Percentiles rank a stretch among this genome's conserved stretches.
Conservation (phyloP, 371 early-diverging fungal species). For the Haplosporangium sp. region DNA sequence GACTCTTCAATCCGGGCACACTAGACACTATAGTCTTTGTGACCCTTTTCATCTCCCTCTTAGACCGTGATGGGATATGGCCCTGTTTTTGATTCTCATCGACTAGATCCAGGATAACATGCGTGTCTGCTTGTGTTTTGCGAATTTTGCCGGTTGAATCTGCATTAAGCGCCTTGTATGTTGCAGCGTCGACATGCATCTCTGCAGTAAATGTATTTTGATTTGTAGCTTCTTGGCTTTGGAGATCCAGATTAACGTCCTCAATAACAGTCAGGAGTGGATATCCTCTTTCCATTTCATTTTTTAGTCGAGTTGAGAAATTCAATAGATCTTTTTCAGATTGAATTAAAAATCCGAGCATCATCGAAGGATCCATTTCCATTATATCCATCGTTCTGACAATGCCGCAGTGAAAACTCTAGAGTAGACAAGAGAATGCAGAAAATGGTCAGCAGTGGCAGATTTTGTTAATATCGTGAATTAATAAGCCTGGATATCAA, state of each 20-base stretch:
- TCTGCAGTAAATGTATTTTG: background rate
- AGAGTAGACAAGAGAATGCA: background rate
- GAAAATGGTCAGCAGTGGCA: constrained; percentile 40
- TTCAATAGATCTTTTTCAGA: constrained; percentile 68
- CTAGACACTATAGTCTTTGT: background rate
- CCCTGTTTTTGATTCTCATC: background rate
- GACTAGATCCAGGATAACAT: background rate
- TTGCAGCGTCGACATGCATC: background rate
- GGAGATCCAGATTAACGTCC: constrained; percentile 1
- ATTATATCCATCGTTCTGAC: constrained; percentile 78
- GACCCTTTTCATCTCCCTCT: constrained; percentile 26
- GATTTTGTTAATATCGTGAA: constrained; percentile 50
- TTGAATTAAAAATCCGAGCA: constrained; percentile 88
- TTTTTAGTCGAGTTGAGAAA: constrained; percentile 59
- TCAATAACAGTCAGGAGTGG: constrained; percentile 28
- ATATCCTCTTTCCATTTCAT: constrained; percentile 43
- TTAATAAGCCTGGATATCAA: background rate
- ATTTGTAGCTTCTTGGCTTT: background rate
- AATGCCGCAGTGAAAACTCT: constrained; percentile 83
- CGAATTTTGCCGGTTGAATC: too few relatives aligned
- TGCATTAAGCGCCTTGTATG: background rate
- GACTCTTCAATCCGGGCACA: background rate
- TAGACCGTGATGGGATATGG: constrained; percentile 7
- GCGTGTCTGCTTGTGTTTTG: background rate
- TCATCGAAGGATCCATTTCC: constrained; percentile 92